These are phyloP conservation scores for Diplosphaera chodatii DNA, from an alignment of 139 green algal species.

Conservation along the genomic window DNA sequence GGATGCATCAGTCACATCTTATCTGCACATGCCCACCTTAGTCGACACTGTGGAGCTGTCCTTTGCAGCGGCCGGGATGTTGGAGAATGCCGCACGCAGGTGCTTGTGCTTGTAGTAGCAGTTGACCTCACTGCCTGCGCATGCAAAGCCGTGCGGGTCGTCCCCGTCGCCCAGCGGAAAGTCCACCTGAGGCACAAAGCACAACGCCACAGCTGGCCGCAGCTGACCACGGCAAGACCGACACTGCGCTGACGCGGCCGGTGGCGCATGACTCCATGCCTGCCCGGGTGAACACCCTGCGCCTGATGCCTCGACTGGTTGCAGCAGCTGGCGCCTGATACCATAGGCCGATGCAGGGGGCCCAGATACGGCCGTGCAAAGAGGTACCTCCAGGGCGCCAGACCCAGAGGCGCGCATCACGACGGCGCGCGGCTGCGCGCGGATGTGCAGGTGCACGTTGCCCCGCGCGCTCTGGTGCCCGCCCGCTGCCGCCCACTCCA, in stretches of 20 bases:
- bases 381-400: not conserved
- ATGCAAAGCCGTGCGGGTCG: slow-evolving; percentile 27
- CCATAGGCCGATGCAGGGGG: no score
- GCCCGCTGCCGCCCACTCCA: slow-evolving; percentile 33
- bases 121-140: slow-evolving; percentile 5
- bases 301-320: no score
- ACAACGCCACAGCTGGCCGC: no score
- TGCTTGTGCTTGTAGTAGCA: slow-evolving; percentile 39
- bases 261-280: no score
- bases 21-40: slow-evolving; percentile 13
- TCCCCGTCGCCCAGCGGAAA: not conserved
- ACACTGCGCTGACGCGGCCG: no score
- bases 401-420: slow-evolving; percentile 16
- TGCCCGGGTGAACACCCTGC: no score
- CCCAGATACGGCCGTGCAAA: no score
- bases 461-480: not conserved
- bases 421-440: not conserved
- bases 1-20: no score
- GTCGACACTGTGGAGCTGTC: slow-evolving; percentile 16
- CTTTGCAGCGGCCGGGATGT: slow-evolving; percentile 30
- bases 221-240: no score
- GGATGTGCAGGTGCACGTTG: not conserved
- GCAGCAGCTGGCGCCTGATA: no score
- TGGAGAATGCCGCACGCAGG: slow-evolving; percentile 30
- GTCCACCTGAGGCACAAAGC: not conserved